Base-by-base conservation (phyloP, 1,139 yeast genomes). In the Saccharomyces pastorianus region DNA sequence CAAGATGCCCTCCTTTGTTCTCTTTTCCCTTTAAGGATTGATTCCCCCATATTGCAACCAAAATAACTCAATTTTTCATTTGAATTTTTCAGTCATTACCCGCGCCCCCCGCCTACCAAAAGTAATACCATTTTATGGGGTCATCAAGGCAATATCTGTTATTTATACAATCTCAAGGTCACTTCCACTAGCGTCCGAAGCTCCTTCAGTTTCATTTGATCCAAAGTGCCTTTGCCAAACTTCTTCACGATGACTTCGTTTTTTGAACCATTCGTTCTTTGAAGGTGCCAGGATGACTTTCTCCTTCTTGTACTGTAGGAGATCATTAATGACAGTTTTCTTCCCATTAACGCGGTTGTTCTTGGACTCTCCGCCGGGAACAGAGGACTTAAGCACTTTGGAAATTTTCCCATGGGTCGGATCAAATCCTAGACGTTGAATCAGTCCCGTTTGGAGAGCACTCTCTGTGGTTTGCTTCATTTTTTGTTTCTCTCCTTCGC, bases 351-450 rank as follows among this genome's bases (percentile, higher is more conserved):
- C 49, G 48, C 38, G 42, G 8, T 56, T 55, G 23, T 55, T 52
- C 9, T 47, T 61, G 47, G 42, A 17, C 6, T 38, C 42, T 14
- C 42, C 42, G 13, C 42, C 42, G 2, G 42, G 42, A 4, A 25
- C 47, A n/a, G 47, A 41, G 11, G 26, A 28, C 32, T 25, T 57
- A 55, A 58, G 54, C 26, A 56, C 69, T 46, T 53, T 58, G 38
- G 55, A 66, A 53, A 59, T 59, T 50, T 61, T 60, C 23, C 70
- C 70, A 41, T 59, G 55, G 0, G 81, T 77, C 1, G 84, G 84
- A 64, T 80, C 83, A 62, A 76, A 80, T 1, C 85, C 84, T 42
- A 80, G 68, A 32, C 71, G 69, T 25, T 71, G 69, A 26, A 80
- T 63, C 54, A 76, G 68, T 5, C 73, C 70, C 50, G 70, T 67